phyloP scores from a whole-genome alignment of 2,329 filamentous ascomycete species.

The Blastomyces percursus region DNA sequence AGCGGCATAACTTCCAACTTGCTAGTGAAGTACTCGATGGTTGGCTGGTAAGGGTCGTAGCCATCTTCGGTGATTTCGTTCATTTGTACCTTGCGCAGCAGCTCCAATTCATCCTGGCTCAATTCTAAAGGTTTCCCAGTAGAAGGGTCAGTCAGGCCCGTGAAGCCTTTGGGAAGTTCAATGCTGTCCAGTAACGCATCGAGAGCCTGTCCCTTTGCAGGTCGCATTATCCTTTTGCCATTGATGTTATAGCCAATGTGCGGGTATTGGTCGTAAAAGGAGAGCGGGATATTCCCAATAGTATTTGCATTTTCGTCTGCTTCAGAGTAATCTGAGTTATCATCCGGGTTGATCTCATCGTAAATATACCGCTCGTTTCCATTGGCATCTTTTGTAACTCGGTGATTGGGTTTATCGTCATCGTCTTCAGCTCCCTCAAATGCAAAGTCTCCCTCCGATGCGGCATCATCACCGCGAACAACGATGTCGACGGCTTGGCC shows the following conservation, averaged over 20 bases:
- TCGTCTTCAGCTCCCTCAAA: conserved; percentile 27
- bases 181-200: conserved; percentile 94
- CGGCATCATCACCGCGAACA: conserved; percentile 20
- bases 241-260: conserved; percentile 99
- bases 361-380: conserved; percentile 86
- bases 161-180: conserved; percentile 94
- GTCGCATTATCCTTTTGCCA: conserved; percentile 93
- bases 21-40: conserved; percentile 87
- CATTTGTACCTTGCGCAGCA: conserved; percentile 77
- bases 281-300: conserved; percentile 85
- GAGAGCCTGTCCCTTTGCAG: conserved; percentile 82
- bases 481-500: conserved; percentile 13
- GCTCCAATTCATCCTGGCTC: conserved; percentile 75
- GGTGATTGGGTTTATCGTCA: conserved; percentile 43
- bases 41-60: conserved; percentile 89
- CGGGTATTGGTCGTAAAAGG: conserved; percentile 94
- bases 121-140: conserved; percentile 89
- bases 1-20: conserved; percentile 88
- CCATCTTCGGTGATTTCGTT: conserved; percentile 79
- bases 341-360: conserved; percentile 83
- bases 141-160: conserved; percentile 81
- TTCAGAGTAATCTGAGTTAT: conserved; percentile 93
- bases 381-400: conserved; percentile 68
- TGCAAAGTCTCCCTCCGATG: conserved; percentile 22
- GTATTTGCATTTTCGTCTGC: conserved; percentile 71